Evolutionary conservation across 805 yeast species (phyloP).

Genomic region (Hanseniaspora occidentalis): DNA sequence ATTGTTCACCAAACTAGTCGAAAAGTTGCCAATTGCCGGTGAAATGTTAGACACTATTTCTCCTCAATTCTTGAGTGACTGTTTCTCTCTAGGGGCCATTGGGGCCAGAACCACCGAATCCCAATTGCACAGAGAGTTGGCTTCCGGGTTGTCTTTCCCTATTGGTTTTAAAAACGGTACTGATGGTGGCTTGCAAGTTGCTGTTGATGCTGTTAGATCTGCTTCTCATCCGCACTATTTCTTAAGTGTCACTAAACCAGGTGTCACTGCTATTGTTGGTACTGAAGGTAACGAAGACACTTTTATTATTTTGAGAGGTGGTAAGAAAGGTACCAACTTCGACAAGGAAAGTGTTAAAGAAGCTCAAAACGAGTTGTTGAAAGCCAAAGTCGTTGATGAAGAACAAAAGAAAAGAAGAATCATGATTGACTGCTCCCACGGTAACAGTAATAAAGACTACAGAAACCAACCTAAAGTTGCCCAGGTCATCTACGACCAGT

Average conservation of each 20-base stretch:
- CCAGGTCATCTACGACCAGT: conserved; percentile 62
- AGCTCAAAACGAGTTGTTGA: conserved; percentile 48
- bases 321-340: conserved; percentile 83
- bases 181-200: conserved; percentile 89
- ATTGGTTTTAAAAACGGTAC: conserved; percentile 98
- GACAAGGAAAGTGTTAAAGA: conserved; percentile 62
- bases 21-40: conserved; percentile 77
- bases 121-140: conserved; percentile 92
- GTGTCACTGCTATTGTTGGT: conserved; percentile 90
- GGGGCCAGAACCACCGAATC: conserved; percentile 99
- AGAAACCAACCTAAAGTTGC: conserved; percentile 89
- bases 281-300: conserved; percentile 89
- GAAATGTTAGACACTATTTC: conserved; percentile 98
- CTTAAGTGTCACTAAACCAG: conserved; percentile 89
- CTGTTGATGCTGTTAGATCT: conserved; percentile 87
- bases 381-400: conserved; percentile 35
- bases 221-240: conserved; percentile 91
- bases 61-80: conserved; percentile 88
- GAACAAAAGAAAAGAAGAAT: conserved; percentile 43
- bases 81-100: conserved; percentile 92
- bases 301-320: conserved; percentile 90
- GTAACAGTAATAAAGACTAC: conserved; percentile 85
- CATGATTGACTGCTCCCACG: conserved; percentile 97
- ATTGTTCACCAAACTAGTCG: conserved; percentile 73
- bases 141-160: conserved; percentile 95